These are phyloP conservation scores for Cyclotella kingstonii DNA, from an alignment of 108 stramenopile genomes.

Conservation along the genomic window DNA sequence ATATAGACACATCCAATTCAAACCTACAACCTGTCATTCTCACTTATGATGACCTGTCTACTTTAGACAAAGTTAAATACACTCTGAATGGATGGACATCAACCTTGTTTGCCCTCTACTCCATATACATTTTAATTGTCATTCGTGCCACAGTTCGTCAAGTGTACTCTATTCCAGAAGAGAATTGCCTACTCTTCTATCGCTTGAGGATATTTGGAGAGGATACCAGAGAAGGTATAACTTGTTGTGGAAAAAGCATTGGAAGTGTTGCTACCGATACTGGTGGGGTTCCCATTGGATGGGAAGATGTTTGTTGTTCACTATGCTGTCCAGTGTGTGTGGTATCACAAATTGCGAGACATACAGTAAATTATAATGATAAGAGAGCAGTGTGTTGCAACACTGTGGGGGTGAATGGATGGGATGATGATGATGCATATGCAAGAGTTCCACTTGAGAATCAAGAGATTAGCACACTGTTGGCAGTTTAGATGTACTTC, in stretches of 20 bases:
- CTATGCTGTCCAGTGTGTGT: conserved; percentile 71
- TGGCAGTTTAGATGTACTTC: too few relatives aligned
- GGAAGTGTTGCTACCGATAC: neutral
- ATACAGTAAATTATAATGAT: conserved; percentile 82
- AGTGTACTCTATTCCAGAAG: conserved; percentile 43
- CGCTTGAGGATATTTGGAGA: conserved; percentile 13
- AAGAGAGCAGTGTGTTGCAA: conserved; percentile 60
- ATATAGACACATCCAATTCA: neutral
- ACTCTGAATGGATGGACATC: conserved; percentile 17
- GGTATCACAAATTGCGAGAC: conserved; percentile 71
- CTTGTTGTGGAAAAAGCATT: conserved; percentile 10
- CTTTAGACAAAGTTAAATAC: conserved; percentile 7
- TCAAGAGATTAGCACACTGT: conserved; percentile 28
- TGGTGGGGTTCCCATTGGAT: conserved; percentile 38
- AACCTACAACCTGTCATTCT: neutral
- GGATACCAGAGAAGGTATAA: conserved; percentile 19
- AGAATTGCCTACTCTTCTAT: conserved; percentile 32
- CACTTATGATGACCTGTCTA: conserved; percentile 9
- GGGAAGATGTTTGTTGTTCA: conserved; percentile 76
- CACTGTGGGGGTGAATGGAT: conserved; percentile 53
- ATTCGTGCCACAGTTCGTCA: conserved; percentile 35
- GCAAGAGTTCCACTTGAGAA: conserved; percentile 15
- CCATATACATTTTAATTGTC: conserved; percentile 23
- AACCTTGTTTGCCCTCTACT: conserved; percentile 15
- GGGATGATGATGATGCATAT: conserved; percentile 46